Evolutionary conservation across 441 rosid genomes (phyloP).

Genomic region (Euphorbia corollata): DNA sequence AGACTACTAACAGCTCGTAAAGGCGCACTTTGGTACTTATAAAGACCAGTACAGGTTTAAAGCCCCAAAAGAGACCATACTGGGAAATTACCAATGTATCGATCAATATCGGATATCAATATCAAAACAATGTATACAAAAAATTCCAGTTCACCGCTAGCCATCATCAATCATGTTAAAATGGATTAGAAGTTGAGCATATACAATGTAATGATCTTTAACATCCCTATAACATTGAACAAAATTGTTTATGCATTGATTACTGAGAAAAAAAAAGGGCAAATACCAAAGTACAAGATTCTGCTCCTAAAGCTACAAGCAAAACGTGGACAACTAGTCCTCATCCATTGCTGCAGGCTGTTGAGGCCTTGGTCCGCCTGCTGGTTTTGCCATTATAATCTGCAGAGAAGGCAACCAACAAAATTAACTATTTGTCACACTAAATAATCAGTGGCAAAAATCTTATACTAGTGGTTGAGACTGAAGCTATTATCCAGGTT

Average conservation of each 20-base stretch:
- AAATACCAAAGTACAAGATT: conserved; percentile 11
- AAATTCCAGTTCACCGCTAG: conserved; percentile 3
- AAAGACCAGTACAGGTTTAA: too few relatives aligned
- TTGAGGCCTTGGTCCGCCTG: conserved; percentile 92
- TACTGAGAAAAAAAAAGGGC: conserved; percentile 1
- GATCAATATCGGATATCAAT: background rate
- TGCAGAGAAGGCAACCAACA: conserved; percentile 28
- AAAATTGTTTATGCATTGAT: conserved; percentile 20
- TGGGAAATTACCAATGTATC: background rate
- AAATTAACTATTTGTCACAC: background rate
- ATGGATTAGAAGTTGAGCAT: conserved; percentile 15
- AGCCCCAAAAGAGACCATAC: too few relatives aligned
- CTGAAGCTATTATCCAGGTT: too few relatives aligned
- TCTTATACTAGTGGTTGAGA: too few relatives aligned
- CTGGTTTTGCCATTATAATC: conserved; percentile 99
- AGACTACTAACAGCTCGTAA: too few relatives aligned
- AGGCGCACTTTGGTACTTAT: too few relatives aligned
- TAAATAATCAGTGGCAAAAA: too few relatives aligned
- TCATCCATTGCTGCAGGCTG: conserved; percentile 71
- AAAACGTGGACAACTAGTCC: conserved; percentile 40
- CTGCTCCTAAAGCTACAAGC: conserved; percentile 7
- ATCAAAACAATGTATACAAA: background rate
- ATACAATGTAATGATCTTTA: conserved; percentile 9
- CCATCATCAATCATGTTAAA: background rate
- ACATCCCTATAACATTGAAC: conserved; percentile 13